phyloP scores from a whole-genome alignment of 352 stramenopile genomes.

The Globisporangium barbulae region DNA sequence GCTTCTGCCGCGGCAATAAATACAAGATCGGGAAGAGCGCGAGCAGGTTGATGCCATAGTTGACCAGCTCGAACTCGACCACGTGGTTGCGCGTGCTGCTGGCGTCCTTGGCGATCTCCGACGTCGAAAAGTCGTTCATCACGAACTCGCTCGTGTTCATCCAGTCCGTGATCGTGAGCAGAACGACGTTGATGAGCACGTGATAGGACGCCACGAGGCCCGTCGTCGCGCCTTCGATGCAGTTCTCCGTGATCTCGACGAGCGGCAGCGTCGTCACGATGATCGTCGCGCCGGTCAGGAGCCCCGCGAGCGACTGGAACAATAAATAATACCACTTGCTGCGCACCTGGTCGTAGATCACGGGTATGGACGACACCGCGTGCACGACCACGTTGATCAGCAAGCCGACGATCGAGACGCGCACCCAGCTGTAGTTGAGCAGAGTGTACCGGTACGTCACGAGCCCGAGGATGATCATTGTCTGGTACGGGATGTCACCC shows the following conservation, averaged over 20 bases:
- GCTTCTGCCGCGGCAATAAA: conserved; percentile 66
- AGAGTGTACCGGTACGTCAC: conserved; percentile 50
- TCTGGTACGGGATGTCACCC: conserved; percentile 41
- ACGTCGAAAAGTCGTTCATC: conserved; percentile 32
- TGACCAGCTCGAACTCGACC: conserved; percentile 40
- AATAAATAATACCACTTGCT: conserved; percentile 45
- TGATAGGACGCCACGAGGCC: conserved; percentile 61
- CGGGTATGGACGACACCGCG: conserved; percentile 33
- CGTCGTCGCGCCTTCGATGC: conserved; percentile 64
- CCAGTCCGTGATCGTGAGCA: conserved; percentile 55
- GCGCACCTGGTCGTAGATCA: conserved; percentile 48
- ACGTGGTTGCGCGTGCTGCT: conserved; percentile 31
- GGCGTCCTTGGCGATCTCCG: conserved; percentile 29
- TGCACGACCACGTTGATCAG: conserved; percentile 34
- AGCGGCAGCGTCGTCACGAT: conserved; percentile 60
- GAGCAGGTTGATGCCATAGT: conserved; percentile 48
- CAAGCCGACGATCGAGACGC: conserved; percentile 43
- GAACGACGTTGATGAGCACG: conserved; percentile 56
- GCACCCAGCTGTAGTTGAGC: conserved; percentile 77
- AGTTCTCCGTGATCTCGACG: conserved; percentile 72
- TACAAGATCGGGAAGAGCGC: conserved; percentile 53
- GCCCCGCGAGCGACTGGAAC: conserved; percentile 38
- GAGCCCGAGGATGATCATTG: conserved; percentile 43
- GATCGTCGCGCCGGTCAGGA: conserved; percentile 34
- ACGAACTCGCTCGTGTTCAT: conserved; percentile 45